Conservation (phyloP, 805 yeast genomes). For the Wickerhamomyces kurtzmanii region DNA sequence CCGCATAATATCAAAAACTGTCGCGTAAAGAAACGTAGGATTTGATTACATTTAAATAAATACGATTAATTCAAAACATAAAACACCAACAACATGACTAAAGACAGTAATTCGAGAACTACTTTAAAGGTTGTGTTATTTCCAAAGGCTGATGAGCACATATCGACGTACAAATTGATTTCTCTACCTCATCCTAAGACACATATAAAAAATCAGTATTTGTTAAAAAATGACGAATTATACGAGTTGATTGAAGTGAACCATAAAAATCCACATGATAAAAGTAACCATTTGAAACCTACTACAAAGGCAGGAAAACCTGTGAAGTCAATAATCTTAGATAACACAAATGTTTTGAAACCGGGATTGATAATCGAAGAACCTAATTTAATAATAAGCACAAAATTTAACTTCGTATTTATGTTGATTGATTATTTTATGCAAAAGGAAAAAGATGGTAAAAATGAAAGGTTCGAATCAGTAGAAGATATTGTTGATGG, state of each 20-base stretch:
- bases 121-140: background rate
- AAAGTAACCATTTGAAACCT: conserved; percentile 17
- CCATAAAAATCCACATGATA: conserved; percentile 25
- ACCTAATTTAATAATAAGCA: conserved; percentile 27
- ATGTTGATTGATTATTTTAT: conserved; percentile 27
- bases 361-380: conserved; percentile 30
- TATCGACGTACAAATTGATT: conserved; percentile 4
- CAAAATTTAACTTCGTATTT: conserved; percentile 30
- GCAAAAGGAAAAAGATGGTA: conserved; percentile 12
- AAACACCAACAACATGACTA: no score
- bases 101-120: no score
- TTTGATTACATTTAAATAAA: no score
- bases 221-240: conserved; percentile 11
- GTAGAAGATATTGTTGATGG: conserved; percentile 35
- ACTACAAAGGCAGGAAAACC: conserved; percentile 19
- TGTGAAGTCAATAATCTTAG: conserved; percentile 30
- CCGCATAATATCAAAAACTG: no score
- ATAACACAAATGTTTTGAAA: conserved; percentile 5
- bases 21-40: no score
- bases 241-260: conserved; percentile 30
- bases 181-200: conserved; percentile 12
- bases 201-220: conserved; percentile 4
- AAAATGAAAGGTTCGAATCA: conserved; percentile 22
- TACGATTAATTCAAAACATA: no score
- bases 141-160: background rate